Conservation (phyloP, 129 eudicot genomes). For the Rutidosis leptorrhynchoides region DNA sequence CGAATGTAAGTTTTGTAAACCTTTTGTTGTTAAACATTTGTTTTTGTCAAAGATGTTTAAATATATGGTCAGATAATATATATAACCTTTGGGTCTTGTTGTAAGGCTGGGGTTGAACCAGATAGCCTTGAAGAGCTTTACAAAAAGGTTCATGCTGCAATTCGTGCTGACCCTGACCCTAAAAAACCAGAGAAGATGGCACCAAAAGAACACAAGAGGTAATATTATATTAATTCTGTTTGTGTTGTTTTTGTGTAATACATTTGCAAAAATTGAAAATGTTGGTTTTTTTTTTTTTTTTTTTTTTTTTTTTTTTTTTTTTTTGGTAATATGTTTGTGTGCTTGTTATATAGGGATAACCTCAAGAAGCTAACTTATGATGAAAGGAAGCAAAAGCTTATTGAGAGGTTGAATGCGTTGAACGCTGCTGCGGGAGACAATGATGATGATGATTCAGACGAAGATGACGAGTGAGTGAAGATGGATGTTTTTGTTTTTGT, state of each 20-base stretch:
- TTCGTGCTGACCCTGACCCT: slow-evolving; percentile 74
- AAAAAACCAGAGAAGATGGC: slow-evolving; percentile 63
- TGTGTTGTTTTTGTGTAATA: too few relatives aligned
- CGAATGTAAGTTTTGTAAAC: too few relatives aligned
- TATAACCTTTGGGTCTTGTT: too few relatives aligned
- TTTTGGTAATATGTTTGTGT: not conserved
- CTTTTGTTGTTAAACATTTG: too few relatives aligned
- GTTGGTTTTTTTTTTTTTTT: too few relatives aligned
- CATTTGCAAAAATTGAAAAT: not conserved
- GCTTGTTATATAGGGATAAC: slow-evolving; percentile 47
- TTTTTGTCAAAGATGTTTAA: too few relatives aligned
- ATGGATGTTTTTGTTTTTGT: not conserved
- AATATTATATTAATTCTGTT: not conserved
- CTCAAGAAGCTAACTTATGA: slow-evolving; percentile 86
- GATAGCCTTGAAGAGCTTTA: slow-evolving; percentile 69
- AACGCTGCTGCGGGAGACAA: slow-evolving; percentile 58
- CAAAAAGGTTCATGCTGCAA: slow-evolving; percentile 91
- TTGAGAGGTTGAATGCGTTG: slow-evolving; percentile 76
- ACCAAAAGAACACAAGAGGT: slow-evolving; percentile 87
- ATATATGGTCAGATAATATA: too few relatives aligned
- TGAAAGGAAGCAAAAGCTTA: slow-evolving; percentile 76
- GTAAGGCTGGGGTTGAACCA: slow-evolving; percentile 58
- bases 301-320: too few relatives aligned
- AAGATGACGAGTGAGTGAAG: slow-evolving; percentile 55
- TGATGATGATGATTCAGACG: slow-evolving; percentile 62